Evolutionary conservation across 2,329 filamentous ascomycete genomes (phyloP), one percentile per base, ranked within the genome.

Genomic region (Colletotrichum noveboracense): DNA sequence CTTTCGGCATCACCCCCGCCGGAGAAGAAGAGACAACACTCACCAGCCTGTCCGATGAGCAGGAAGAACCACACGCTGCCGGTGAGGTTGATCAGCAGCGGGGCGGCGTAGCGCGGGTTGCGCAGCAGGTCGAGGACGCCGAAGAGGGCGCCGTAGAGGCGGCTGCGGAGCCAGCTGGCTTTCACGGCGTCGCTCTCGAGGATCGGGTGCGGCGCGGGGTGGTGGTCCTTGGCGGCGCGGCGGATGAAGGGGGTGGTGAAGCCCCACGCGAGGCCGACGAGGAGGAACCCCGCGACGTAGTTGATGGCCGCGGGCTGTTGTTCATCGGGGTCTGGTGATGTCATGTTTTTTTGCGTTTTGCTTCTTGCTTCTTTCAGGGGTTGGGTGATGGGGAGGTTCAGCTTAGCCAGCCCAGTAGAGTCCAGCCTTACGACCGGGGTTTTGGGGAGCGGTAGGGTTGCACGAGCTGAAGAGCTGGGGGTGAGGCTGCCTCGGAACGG

Each of bases 11-110:
- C 32, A 6, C 14, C 16, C 16, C 62, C 13, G 9, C n/a, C 6
- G 58, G 48, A 24, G 18, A 55, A 24, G 28, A 21, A 38, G 26
- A 68, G 32, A 67, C 24, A 52, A 26, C 75, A 90, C 94, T 80
- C 85, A 97, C 96, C 96, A 80, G 96, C 96, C 84, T 97, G 92
- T 8, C 96, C 96, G 85, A 98, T 96, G 78, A 98, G 88, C 79
- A 98, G 85, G 80, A 98, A 98, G 86, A 98, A 98, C 96, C 96
- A 98, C 71, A 98, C 90, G 82, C 95, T 98, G 34, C 96, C 96
- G 4, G 96, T 98, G 69, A 98, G 86, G 83, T 98, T 98, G 74
- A 98, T 85, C 68, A 98, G 86, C 79, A 98, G 85, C 24, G 96
- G 96, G 30, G 98, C 86, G 7, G 95, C 94, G 85, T 98, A 98